A percentile compares a stretch with the other conserved stretches of the same genome.
These are phyloP conservation scores for Tricholoma hemisulphureum DNA, from an alignment of 768 basidiomycete genomes.

Conservation along the genomic window DNA sequence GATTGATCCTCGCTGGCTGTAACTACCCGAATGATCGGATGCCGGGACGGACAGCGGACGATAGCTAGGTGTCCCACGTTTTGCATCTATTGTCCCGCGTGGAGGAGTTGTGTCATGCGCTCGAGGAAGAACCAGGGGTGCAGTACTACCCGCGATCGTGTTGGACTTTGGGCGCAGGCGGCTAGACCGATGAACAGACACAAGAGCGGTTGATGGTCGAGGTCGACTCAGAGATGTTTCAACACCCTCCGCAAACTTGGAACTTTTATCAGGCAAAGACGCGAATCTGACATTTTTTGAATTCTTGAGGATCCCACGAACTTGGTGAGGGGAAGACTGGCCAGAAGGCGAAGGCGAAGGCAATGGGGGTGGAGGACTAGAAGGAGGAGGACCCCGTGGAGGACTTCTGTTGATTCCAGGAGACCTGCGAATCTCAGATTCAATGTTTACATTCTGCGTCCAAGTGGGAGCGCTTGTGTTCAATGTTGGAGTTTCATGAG, in stretches of 20 bases:
- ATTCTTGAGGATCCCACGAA: conserved; percentile 37
- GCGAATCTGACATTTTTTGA: conserved; percentile 47
- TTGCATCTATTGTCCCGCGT: background rate
- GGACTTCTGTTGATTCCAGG: background rate
- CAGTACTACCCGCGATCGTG: background rate
- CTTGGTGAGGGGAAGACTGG: conserved; percentile 18
- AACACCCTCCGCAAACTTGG: background rate
- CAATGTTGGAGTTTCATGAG: background rate
- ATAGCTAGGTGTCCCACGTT: background rate
- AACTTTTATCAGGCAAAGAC: conserved; percentile 25
- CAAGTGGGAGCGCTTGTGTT: background rate
- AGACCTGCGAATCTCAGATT: background rate
- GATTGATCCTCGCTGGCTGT: background rate
- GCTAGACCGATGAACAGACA: background rate
- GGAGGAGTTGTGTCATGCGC: background rate
- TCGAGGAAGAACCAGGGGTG: conserved; percentile 3
- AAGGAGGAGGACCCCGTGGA: conserved; percentile 15
- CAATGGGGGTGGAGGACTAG: conserved; percentile 21
- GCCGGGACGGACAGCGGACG: conserved; percentile 7
- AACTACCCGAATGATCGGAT: background rate
- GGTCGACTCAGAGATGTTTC: background rate
- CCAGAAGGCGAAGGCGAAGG: conserved; percentile 10
- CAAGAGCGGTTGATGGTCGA: background rate
- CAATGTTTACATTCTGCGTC: background rate
- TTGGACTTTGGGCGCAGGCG: conserved; percentile 8